Evolutionary conservation across 2,329 filamentous ascomycete species (phyloP).

Genomic region (Rutstroemia sp.): DNA sequence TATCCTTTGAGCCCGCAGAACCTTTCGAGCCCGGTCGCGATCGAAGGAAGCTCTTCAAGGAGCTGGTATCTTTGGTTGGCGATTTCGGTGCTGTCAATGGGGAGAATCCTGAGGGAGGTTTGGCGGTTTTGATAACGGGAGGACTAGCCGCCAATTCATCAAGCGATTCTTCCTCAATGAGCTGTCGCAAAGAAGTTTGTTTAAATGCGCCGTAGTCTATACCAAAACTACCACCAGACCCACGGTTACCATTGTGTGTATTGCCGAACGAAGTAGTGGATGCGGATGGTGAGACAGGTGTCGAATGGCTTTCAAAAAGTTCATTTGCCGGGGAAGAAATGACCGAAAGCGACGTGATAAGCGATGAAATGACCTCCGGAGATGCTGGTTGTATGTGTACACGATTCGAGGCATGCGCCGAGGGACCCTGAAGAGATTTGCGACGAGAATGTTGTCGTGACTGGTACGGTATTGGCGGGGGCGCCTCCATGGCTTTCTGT

Average conservation of each 20-base stretch:
- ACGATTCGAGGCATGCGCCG: conserved; percentile 23
- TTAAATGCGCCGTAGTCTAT: conserved; percentile 66
- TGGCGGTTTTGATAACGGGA: conserved; percentile 74
- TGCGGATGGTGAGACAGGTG: conserved; percentile 34
- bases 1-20: conserved; percentile 45
- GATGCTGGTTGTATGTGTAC: conserved; percentile 29
- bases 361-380: conserved; percentile 64
- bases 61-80: conserved; percentile 35
- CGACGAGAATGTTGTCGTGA: conserved; percentile 25
- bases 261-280: conserved; percentile 22
- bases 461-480: conserved; percentile 25
- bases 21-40: conserved; percentile 53
- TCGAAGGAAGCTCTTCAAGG: conserved; percentile 54
- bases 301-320: conserved; percentile 51
- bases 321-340: conserved; percentile 60
- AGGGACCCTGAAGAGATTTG: conserved; percentile 25
- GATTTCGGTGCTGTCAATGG: conserved; percentile 55
- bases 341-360: conserved; percentile 63
- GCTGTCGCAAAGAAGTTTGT: conserved; percentile 42
- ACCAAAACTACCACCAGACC: conserved; percentile 46
- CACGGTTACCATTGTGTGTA: conserved; percentile 15
- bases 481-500: conserved; percentile 22
- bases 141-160: conserved; percentile 56
- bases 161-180: conserved; percentile 42
- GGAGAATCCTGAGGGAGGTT: conserved; percentile 71